Base-by-base conservation (phyloP, 1,284 basidiomycete genomes). In the Ceratobasidium sp. region DNA sequence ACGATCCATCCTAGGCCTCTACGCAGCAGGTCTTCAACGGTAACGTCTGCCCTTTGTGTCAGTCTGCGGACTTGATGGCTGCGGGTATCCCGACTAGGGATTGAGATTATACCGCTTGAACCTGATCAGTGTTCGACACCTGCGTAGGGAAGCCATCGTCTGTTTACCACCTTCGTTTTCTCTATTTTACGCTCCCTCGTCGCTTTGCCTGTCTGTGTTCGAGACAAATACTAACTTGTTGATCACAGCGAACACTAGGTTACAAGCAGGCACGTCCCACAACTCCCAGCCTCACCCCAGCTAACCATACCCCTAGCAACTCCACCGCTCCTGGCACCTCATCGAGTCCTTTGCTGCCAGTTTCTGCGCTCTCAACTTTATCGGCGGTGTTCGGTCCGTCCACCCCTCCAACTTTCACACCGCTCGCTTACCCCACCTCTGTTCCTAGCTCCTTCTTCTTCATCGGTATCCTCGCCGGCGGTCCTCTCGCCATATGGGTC, bases 51-150 rank as follows among this genome's bases (percentile, higher is more conserved):
- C 90, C 91, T 67, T 68, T 60, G 70, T 74, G 73, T 71, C 74
- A 78, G 67, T 77, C 64, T 60, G 30, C 41, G 46, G 59, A 70
- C 71, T 79, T 77, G 90, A 89, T 80, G 93, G 93, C 93, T 94
- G 92, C 93, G 93, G 93, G 93, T 94, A 94, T 93, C 92, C 88
- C 78, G 80, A 80, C 84, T 85, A 76, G 77, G 89, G 92, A 86
- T 95, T 96, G 94, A 96, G 94, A 96, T 93, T 80, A 95, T 90
- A 96, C 94, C 94, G 94, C 92, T 90, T 86, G 93, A 94, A 95
- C 94, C 93, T 95, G 94, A 94, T 89, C 93, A 94, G 94, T 89
- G 92, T 90, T 94, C 90, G 79, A 95, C 88, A 94, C 93, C 93
- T 94, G 94, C 94, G 94, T 93, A 84, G 95, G 94, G 94, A 94